phyloP scores from a whole-genome alignment of 768 basidiomycete species.

The Dendrothele bispora region DNA sequence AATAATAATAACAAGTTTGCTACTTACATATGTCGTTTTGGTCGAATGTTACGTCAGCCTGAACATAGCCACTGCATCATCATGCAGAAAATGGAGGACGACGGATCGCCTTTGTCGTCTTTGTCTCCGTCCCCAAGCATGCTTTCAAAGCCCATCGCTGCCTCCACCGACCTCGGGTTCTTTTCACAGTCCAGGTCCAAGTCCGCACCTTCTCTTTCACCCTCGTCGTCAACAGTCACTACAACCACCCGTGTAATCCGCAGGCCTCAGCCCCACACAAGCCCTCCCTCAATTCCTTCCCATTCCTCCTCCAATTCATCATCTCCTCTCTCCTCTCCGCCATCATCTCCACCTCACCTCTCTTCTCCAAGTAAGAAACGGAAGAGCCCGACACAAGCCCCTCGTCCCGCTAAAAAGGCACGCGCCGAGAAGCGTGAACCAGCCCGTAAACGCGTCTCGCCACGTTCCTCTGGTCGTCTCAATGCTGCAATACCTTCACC shows the following conservation, averaged over 20 bases:
- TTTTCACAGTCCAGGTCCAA: conserved; percentile 9
- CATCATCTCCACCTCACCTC: conserved; percentile 4
- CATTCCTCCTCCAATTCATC: conserved; percentile 2
- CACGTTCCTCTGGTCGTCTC: conserved; percentile 45
- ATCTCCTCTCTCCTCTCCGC: conserved; percentile 5
- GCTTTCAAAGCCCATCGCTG: conserved; percentile 1
- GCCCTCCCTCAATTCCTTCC: conserved; percentile 1
- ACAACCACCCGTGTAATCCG: background rate
- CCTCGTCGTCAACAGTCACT: background rate
- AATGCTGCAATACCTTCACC: conserved; percentile 41
- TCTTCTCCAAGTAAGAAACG: conserved; percentile 4
- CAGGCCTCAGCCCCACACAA: background rate
- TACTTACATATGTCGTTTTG: background rate
- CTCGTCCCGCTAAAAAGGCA: conserved; percentile 1
- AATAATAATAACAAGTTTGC: background rate
- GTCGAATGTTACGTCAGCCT: background rate
- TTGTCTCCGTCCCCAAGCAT: conserved; percentile 2
- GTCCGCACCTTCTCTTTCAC: background rate
- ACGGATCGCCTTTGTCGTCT: background rate
- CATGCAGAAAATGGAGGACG: too few species aligned
- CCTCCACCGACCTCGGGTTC: conserved; percentile 8
- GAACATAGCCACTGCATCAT: too few species aligned
- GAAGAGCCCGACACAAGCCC: conserved; percentile 2
- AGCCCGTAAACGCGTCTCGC: conserved; percentile 34
- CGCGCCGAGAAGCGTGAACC: conserved; percentile 20